Evolutionary conservation across 257 asterid species (phyloP), one percentile per base, ranked within the genome.

Genomic region (Henckelia pumila): DNA sequence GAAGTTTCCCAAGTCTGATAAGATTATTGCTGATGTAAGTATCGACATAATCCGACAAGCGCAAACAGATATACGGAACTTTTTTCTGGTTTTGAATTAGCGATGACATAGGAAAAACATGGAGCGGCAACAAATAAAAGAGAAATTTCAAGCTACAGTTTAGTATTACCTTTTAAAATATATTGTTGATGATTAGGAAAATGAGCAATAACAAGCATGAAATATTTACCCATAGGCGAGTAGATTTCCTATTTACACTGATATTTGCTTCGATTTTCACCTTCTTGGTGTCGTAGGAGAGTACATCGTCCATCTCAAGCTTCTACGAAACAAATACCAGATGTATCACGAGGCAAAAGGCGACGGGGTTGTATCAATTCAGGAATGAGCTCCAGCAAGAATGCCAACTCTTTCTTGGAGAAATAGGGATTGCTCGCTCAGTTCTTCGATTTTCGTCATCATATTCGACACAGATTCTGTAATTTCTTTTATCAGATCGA

Each of bases 331-430:
- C n/a, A n/a, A n/a, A n/a, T n/a, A n/a, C n/a, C n/a, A n/a, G n/a
- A n/a, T n/a, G n/a, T n/a, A n/a, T n/a, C n/a, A n/a, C n/a, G n/a
- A n/a, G n/a, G n/a, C n/a, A n/a, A n/a, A n/a, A n/a, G n/a, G n/a
- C n/a, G n/a, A n/a, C n/a, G n/a, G n/a, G n/a, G 88, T 73, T 83
- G 86, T 67, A 87, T 68, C 61, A 93, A 72, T 59, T 86, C 87
- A 2, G 99, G 92, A 67, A 93, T 90, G n/a, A 93, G 90, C 84
- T 88, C 90, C 61, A 93, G 76, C 84, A 93, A 79, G 80, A 93
- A 93, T 25, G 89, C 84, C 86, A 93, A 25, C 68, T 93, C 97
- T 78, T 47, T 86, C 16, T 85, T 84, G 3, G 99, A 88, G 73
- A 93, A 93, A 59, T 80, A 84, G 14, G 92, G 99, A 75, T 74